phyloP scores from a whole-genome alignment of 176 grass and related monocot species.

The Eragrostis nindensis region DNA sequence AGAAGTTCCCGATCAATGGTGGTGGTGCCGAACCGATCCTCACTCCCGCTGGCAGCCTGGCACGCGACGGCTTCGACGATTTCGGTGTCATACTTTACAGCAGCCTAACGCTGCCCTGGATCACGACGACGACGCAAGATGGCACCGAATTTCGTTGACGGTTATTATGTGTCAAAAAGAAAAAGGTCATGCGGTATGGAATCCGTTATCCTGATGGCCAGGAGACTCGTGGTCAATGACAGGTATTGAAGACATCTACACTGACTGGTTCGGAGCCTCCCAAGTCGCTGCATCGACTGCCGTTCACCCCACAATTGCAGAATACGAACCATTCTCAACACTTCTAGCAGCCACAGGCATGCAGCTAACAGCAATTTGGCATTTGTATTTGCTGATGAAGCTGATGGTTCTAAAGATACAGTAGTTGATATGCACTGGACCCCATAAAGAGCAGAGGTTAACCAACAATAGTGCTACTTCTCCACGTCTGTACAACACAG shows the following conservation, averaged over 20 bases:
- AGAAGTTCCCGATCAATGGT: background rate
- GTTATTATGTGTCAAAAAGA: too few species aligned
- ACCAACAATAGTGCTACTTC: background rate
- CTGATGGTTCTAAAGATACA: too few species aligned
- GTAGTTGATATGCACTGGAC: too few species aligned
- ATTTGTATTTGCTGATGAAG: too few species aligned
- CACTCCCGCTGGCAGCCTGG: background rate
- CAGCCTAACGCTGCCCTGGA: background rate
- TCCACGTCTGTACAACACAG: background rate
- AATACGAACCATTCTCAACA: background rate
- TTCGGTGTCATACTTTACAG: background rate
- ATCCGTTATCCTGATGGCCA: background rate
- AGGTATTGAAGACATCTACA: background rate
- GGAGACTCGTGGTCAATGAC: too few species aligned
- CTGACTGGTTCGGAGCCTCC: background rate
- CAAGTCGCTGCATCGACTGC: background rate
- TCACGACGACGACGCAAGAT: background rate
- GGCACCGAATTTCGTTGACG: too few species aligned
- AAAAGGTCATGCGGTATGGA: background rate
- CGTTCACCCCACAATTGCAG: background rate
- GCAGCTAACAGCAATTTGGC: too few species aligned
- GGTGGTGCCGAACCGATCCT: too few species aligned
- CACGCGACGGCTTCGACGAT: background rate
- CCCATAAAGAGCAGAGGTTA: background rate
- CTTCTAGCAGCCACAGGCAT: too few species aligned